These are phyloP conservation scores for Eurotiales sp. DNA, from an alignment of 2,329 filamentous ascomycete genomes.

Conservation along the genomic window DNA sequence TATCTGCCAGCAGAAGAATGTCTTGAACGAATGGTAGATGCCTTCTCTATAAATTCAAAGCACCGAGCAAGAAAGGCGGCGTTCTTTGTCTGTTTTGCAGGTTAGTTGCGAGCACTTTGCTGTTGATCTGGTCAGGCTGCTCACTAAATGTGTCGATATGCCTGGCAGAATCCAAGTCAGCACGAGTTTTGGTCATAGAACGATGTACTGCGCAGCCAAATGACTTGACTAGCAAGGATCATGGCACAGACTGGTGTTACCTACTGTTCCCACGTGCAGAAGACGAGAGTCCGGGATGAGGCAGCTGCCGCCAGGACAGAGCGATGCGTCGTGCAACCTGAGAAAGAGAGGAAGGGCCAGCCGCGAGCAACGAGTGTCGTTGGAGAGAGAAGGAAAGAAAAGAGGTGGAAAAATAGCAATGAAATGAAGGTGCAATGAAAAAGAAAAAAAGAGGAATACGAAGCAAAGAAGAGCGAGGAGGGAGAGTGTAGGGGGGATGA, in stretches of 20 bases:
- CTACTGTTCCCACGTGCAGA: neutral
- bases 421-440: neutral
- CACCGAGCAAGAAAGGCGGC: neutral
- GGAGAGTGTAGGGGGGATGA: neutral
- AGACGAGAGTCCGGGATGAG: neutral
- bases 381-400: neutral
- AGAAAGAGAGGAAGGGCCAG: slow-evolving; percentile 12
- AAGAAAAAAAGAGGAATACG: neutral
- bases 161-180: neutral
- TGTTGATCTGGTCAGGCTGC: neutral
- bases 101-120: neutral
- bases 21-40: slow-evolving; percentile 5
- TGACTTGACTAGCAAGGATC: too few relatives aligned
- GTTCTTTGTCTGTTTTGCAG: neutral
- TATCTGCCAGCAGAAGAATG: slow-evolving; percentile 12
- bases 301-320: slow-evolving; percentile 13
- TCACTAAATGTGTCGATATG: neutral
- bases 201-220: too few relatives aligned
- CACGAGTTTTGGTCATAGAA: neutral
- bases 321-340: neutral
- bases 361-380: slow-evolving; percentile 9
- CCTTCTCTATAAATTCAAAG: neutral
- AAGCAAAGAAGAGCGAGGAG: neutral
- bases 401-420: neutral
- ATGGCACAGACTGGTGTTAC: neutral